Evolutionary conservation across 208 protist species (phyloP), one percentile per base, ranked within the genome.

Genomic region (Acanthamoeba triangularis): DNA sequence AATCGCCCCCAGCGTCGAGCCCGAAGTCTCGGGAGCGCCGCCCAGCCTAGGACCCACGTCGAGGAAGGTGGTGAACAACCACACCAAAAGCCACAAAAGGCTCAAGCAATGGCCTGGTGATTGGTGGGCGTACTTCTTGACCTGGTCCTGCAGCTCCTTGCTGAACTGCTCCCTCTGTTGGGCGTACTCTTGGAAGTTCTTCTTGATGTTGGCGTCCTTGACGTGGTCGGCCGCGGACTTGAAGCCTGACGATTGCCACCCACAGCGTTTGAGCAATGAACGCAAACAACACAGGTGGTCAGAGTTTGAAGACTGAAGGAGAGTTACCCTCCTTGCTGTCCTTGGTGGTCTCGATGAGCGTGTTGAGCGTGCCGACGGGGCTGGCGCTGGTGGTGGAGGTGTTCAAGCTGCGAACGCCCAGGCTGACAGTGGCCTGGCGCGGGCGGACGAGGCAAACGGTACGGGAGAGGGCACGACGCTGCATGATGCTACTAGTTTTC

Each of bases 301-400:
- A 54, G 49, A 5, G 49, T 54, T 54, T n/a, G n/a, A n/a, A n/a
- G n/a, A n/a, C n/a, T n/a, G n/a, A n/a, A n/a, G n/a, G n/a, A n/a
- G n/a, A n/a, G n/a, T n/a, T n/a, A n/a, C n/a, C 80, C 52, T 88
- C 80, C 47, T 88, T 88, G 80, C 80, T 88, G 30, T 88, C 80
- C 49, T 88, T 88, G 49, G 80, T 37, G 41, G 80, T 88, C 49
- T 88, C 80, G 18, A 88, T 88, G 30, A 88, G 80, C 8, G 80
- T 88, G 80, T 88, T 88, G 30, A 88, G 80, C 8, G 80, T 63
- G 80, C n/a, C 23, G 5, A 63, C 49, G 18, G 80, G 49, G 20
- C 18, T 23, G 72, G 33, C 47, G 30, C 49, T 41, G 18, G 78
- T 59, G 23, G 49, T 63, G 44, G 1, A 28, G 33, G 28, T 63